Conservation (phyloP, 2,329 filamentous ascomycete genomes). For the Immersiporthe knoxdaviesiana region DNA sequence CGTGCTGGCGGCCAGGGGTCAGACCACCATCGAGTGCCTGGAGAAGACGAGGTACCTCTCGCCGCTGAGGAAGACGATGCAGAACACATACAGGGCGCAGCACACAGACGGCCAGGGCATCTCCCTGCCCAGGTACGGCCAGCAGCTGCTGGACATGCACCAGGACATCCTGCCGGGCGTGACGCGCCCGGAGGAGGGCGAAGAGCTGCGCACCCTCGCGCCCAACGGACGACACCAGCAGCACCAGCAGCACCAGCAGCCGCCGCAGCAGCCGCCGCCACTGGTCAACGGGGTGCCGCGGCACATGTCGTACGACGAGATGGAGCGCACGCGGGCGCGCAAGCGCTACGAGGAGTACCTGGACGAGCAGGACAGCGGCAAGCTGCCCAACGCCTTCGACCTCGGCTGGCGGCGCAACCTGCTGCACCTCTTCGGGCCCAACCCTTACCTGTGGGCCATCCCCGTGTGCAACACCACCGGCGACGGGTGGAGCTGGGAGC, state of each 20-base stretch:
- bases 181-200: slow-evolving; percentile 80
- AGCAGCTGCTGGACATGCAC: slow-evolving; percentile 80
- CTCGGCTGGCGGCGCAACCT: slow-evolving; percentile 83
- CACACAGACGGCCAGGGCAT: slow-evolving; percentile 53
- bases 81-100: slow-evolving; percentile 62
- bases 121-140: slow-evolving; percentile 63
- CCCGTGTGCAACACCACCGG: slow-evolving; percentile 85
- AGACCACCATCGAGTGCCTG: slow-evolving; percentile 94
- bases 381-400: slow-evolving; percentile 91
- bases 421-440: slow-evolving; percentile 77
- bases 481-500: slow-evolving; percentile 94
- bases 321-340: slow-evolving; percentile 58
- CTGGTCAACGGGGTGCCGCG: slow-evolving; percentile 40
- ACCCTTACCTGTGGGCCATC: slow-evolving; percentile 73
- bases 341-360: slow-evolving; percentile 73
- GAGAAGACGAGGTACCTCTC: slow-evolving; percentile 95
- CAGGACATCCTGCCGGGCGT: slow-evolving; percentile 80
- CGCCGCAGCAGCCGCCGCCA: not conserved
- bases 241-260: not conserved
- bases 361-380: slow-evolving; percentile 85
- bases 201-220: slow-evolving; percentile 50
- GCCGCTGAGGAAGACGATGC: slow-evolving; percentile 72
- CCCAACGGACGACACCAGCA: slow-evolving; percentile 26
- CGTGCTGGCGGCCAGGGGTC: slow-evolving; percentile 73
- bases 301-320: slow-evolving; percentile 57